Base-by-base conservation (phyloP, 257 asterid genomes). In the Solanum sejunctum region DNA sequence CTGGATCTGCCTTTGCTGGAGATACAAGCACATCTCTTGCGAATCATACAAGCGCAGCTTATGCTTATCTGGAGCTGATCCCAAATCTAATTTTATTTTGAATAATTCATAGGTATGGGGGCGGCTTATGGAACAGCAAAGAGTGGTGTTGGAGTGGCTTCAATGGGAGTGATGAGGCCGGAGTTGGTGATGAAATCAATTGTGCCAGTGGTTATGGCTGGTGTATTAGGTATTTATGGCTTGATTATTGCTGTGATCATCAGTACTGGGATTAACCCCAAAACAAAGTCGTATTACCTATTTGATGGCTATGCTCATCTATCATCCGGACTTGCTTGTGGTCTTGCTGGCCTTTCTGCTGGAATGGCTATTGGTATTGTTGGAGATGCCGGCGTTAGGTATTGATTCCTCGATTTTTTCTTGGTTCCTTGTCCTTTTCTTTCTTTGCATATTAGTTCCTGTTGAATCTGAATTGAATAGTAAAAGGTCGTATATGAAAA, bases 341-440 rank as follows among this genome's bases (percentile, higher is more conserved):
- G 97, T 58, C 97, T 93, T 16, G 95, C 97, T 58, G 97, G 97
- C 1, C 96, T 93, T 61, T 92, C 96, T 69, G 96, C 97, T 80
- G 97, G 97, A 28, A 93, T 93, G 97, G 97, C 97, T 80, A 93
- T 93, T 56, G 97, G 97, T 41, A 93, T 93, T 23, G 97, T 93
- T n/a, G 97, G 97, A 17, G 97, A 93, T 89, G 97, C 94, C 75
- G 97, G 97, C 88, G 97, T 93, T 60, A 92, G 97, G 97, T 93
- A 49, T 49, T 82, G 21, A 92, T 84, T 71, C 6, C 47, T 85
- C 43, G 11, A 13, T 6, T 16, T 32, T 13, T 41, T 72, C 72
- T 26, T 64, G 11, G 72, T 71, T 41, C 3, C 7, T 13, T 84
- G 32, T 3, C 47, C 15, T 12, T 21, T 61, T 70, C 9, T 58